Evolutionary conservation across 805 yeast species (phyloP), one percentile per base, ranked within the genome.

Genomic region (Candida verbasci): DNA sequence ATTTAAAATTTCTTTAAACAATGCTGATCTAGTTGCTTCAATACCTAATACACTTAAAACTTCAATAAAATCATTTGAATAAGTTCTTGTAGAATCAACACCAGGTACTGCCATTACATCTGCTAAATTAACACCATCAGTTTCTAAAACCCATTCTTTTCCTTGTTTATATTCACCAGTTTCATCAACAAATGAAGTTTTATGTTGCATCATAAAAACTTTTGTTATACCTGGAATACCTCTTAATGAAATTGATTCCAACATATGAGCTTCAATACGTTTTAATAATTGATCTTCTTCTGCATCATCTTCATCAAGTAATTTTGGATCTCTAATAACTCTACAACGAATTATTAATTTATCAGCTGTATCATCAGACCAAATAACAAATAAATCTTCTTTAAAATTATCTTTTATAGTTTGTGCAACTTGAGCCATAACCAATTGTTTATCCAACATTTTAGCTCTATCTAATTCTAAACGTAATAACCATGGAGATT

Each of bases 341-440:
- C 99, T 86, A 74, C 97, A 91, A 74, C 99, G 95, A 49, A 93
- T 85, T 44, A 93, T 82, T 63, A 93, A 81, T 63, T 88, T 89
- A 48, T 91, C 97, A 30, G 97, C 96, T 54, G 93, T 91, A 70
- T 93, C 99, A 72, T 94, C 98, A 32, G 97, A 87, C 97, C 98
- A 93, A 55, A 93, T 93, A 27, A 93, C 96, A 54, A 91, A 93
- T 65, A 93, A 68, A 64, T 93, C 98, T 50, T 88, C 95, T 37
- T 89, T 94, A 61, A 93, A 93, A 45, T 86, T 82, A 55, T 86
- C 89, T 46, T 88, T 82, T 43, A 93, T 93, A 70, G 83, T 88
- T 50, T 88, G 94, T 18, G 98, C 97, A 39, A 93, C 97, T 68
- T 93, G 96, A 47, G 94, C 86, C 97, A 94, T 93, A 4, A 96